phyloP scores from a whole-genome alignment of 2,329 filamentous ascomycete genomes.

The Botrytis tulipae region DNA sequence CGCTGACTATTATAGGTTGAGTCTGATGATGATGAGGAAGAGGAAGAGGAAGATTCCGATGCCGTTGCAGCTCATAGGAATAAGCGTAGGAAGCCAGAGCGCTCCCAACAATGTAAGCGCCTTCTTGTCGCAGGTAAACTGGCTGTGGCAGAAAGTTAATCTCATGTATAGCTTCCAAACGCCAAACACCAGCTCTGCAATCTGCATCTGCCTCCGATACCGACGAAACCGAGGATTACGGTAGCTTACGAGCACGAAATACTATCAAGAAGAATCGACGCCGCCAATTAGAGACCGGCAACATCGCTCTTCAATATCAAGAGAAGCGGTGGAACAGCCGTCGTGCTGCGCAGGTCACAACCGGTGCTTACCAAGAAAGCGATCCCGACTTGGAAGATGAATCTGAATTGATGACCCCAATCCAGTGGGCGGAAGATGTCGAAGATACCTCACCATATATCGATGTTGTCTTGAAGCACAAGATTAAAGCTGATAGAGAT shows the following conservation, averaged over 20 bases:
- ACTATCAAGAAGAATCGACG: constrained; percentile 76
- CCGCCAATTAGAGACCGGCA: constrained; percentile 64
- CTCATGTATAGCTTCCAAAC: constrained; percentile 54
- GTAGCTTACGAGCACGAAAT: constrained; percentile 68
- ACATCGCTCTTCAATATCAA: constrained; percentile 63
- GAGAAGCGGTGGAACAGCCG: constrained; percentile 92
- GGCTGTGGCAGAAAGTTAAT: constrained; percentile 27
- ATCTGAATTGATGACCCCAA: constrained; percentile 61
- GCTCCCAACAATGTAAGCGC: constrained; percentile 60
- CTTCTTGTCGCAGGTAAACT: constrained; percentile 22
- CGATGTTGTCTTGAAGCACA: constrained; percentile 86
- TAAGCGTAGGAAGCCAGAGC: constrained; percentile 68
- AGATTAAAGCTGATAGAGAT: constrained; percentile 66
- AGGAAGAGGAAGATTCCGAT: constrained; percentile 75
- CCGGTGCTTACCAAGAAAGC: constrained; percentile 64
- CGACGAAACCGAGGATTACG: constrained; percentile 71
- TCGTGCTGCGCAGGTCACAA: constrained; percentile 70
- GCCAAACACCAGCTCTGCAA: constrained; percentile 54
- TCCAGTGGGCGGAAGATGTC: constrained; percentile 66
- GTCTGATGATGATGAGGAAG: constrained; percentile 48
- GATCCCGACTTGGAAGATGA: constrained; percentile 65
- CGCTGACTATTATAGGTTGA: constrained; percentile 48
- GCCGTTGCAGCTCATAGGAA: constrained; percentile 56
- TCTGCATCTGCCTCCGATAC: constrained; percentile 65
- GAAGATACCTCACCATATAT: constrained; percentile 83